These are phyloP conservation scores for Fraxinus floribunda DNA, from an alignment of 305 asterid species.

Conservation along the genomic window DNA sequence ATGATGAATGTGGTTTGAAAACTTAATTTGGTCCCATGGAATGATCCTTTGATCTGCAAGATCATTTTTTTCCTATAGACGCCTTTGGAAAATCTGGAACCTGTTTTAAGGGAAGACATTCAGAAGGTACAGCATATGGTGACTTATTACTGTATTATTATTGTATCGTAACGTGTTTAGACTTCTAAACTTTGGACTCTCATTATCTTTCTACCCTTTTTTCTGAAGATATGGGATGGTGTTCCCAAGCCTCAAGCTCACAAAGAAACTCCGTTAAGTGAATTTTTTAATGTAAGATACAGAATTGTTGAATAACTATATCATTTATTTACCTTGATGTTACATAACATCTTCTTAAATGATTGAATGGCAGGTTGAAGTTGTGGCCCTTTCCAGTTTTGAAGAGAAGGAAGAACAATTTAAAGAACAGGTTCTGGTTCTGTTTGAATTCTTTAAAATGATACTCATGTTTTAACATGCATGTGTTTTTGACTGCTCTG, in stretches of 20 bases:
- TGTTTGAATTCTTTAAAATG: constrained; percentile 21
- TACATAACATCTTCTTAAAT: constrained; percentile 11
- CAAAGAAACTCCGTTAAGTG: constrained; percentile 83
- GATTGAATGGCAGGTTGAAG: constrained; percentile 68
- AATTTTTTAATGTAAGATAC: constrained; percentile 85
- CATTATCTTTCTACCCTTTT: constrained; percentile 13
- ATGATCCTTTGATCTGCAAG: constrained; percentile 16
- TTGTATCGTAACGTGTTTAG: constrained; percentile 18
- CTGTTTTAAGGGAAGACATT: constrained; percentile 86
- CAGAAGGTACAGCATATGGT: constrained; percentile 65
- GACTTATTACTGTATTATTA: constrained; percentile 10
- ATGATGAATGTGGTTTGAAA: constrained; percentile 7
- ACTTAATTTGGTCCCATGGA: constrained; percentile 16
- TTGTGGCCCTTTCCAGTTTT: constrained; percentile 81
- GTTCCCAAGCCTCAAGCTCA: constrained; percentile 97
- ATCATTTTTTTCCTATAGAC: constrained; percentile 45
- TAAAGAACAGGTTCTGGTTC: constrained; percentile 71
- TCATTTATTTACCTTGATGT: constrained; percentile 5
- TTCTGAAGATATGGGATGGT: constrained; percentile 85
- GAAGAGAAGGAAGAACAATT: constrained; percentile 96
- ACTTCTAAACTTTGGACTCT: constrained; percentile 26
- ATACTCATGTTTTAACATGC: constrained; percentile 15
- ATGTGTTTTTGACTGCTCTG: constrained; percentile 17
- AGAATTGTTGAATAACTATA: constrained; percentile 22
- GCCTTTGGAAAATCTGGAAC: constrained; percentile 90